Evolutionary conservation across 495 filamentous ascomycete genomes (phyloP).

Genomic region (Platismatia glauca): DNA sequence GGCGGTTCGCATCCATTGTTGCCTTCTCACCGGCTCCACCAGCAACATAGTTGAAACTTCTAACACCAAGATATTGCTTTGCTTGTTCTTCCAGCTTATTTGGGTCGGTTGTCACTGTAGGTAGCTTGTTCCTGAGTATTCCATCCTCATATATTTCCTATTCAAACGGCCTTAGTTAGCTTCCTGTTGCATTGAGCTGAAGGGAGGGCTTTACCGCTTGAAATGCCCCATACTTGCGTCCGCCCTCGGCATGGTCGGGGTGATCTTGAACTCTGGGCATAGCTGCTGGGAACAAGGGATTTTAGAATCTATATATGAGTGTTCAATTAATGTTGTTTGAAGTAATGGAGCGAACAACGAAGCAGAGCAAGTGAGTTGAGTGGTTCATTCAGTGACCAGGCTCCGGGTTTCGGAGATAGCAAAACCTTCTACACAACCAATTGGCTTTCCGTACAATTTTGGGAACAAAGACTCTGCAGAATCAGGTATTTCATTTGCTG

Average conservation of each 20-base stretch:
- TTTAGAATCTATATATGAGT: no score
- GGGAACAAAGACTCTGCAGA: no score
- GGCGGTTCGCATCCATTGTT: constrained; percentile 56
- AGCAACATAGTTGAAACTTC: constrained; percentile 51
- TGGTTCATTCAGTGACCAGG: no score
- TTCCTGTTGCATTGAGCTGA: not conserved
- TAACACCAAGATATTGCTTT: constrained; percentile 36
- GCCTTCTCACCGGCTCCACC: constrained; percentile 58
- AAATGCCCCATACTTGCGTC: constrained; percentile 20
- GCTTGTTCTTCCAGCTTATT: constrained; percentile 51
- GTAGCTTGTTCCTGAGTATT: constrained; percentile 37
- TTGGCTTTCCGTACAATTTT: no score
- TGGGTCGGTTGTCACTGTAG: constrained; percentile 51
- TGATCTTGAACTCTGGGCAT: constrained; percentile 19
- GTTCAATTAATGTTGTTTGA: not conserved
- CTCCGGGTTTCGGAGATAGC: no score
- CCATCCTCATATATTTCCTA: constrained; percentile 44
- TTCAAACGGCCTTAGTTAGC: not conserved
- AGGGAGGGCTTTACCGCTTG: constrained; percentile 9
- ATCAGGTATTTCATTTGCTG: no score
- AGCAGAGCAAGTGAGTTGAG: not conserved
- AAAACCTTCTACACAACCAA: no score
- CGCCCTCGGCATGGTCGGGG: constrained; percentile 16
- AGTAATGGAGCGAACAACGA: not conserved
- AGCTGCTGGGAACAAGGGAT: not conserved